Evolutionary conservation across 495 filamentous ascomycete genomes (phyloP).

Genomic region (Tricharina praecox): DNA sequence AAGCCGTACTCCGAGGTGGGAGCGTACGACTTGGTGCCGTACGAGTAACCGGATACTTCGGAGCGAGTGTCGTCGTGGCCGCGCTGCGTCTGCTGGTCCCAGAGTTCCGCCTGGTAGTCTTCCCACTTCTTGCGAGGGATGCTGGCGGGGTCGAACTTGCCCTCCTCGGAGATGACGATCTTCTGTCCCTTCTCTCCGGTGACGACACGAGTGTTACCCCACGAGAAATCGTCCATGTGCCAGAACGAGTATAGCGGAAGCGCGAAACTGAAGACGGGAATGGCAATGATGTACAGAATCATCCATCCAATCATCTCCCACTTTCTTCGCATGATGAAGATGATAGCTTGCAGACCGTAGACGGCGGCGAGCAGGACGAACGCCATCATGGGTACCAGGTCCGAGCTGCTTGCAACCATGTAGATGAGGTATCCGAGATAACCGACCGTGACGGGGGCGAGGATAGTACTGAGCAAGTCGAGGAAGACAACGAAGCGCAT

Average conservation of each 20-base stretch:
- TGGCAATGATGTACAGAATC: slow-evolving; percentile 82
- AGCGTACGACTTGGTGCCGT: slow-evolving; percentile 66
- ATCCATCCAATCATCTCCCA: slow-evolving; percentile 99
- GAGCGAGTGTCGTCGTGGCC: slow-evolving; percentile 55
- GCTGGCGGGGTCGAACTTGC: slow-evolving; percentile 84
- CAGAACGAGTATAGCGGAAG: slow-evolving; percentile 94
- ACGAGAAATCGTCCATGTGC: slow-evolving; percentile 99
- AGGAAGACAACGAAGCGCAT: slow-evolving; percentile 96
- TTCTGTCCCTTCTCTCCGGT: slow-evolving; percentile 90
- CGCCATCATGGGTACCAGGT: slow-evolving; percentile 58
- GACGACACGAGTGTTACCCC: slow-evolving; percentile 93
- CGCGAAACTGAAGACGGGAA: slow-evolving; percentile 80
- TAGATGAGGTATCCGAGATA: slow-evolving; percentile 85
- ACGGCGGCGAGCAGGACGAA: slow-evolving; percentile 84
- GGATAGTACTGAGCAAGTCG: slow-evolving; percentile 76
- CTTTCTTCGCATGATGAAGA: slow-evolving; percentile 87
- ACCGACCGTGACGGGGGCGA: slow-evolving; percentile 80
- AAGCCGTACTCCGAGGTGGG: slow-evolving; percentile 48
- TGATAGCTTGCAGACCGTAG: slow-evolving; percentile 91
- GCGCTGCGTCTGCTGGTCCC: slow-evolving; percentile 72
- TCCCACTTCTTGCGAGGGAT: slow-evolving; percentile 99
- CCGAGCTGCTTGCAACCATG: slow-evolving; percentile 41
- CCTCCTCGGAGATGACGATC: slow-evolving; percentile 88
- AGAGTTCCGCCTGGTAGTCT: slow-evolving; percentile 93
- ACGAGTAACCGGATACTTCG: slow-evolving; percentile 81